phyloP scores from a whole-genome alignment of 768 basidiomycete species.

The Boletus vermiculosoides region DNA sequence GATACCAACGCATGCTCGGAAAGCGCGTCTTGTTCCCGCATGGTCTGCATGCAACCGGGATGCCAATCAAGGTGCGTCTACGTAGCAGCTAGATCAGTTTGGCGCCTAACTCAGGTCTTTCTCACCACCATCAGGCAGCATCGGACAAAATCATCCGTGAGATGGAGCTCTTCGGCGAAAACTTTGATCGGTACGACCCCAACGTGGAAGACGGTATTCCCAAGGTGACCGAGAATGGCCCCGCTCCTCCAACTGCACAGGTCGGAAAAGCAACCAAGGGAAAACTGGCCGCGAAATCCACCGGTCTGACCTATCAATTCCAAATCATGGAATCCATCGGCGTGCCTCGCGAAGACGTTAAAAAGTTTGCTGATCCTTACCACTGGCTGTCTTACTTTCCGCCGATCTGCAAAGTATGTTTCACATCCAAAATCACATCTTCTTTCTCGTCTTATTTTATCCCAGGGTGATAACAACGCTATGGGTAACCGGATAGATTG shows the following conservation, averaged over 20 bases:
- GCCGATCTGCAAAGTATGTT: conserved; percentile 81
- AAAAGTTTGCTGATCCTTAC: conserved; percentile 93
- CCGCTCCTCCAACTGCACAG: conserved; percentile 44
- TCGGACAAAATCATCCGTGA: conserved; percentile 97
- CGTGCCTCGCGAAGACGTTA: conserved; percentile 85
- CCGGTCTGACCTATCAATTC: conserved; percentile 95
- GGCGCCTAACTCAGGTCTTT: background rate
- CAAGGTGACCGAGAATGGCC: conserved; percentile 41
- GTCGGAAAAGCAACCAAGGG: conserved; percentile 91
- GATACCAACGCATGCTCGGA: conserved; percentile 92
- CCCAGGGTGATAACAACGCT: conserved; percentile 67
- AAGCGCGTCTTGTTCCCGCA: conserved; percentile 96
- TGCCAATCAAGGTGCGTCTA: conserved; percentile 93
- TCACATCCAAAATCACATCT: background rate
- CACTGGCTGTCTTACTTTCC: conserved; percentile 96
- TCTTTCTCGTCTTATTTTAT: background rate
- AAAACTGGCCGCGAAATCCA: conserved; percentile 89
- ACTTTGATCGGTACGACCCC: conserved; percentile 64
- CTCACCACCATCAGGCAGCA: conserved; percentile 62
- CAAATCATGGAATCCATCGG: conserved; percentile 97
- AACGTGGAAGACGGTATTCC: conserved; percentile 46
- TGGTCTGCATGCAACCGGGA: conserved; percentile 95
- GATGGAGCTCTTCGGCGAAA: conserved; percentile 90
- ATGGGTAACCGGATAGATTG: conserved; percentile 98
- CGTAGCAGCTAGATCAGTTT: background rate